These are phyloP conservation scores for Metschnikowia kofuensis DNA, from an alignment of 805 yeast species.

Conservation along the genomic window DNA sequence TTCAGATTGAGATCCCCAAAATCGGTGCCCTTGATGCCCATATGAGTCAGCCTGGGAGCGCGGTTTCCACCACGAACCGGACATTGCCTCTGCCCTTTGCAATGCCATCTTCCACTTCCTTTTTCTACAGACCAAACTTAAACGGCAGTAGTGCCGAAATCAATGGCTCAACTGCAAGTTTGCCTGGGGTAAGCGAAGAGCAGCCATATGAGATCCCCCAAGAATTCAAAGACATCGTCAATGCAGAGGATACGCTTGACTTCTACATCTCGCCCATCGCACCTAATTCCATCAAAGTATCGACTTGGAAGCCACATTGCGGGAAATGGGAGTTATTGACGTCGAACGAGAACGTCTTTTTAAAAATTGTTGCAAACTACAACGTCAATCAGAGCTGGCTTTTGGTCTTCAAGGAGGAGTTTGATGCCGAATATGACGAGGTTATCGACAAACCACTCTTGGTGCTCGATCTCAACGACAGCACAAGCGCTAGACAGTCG, in stretches of 20 bases:
- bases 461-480: constrained; percentile 28
- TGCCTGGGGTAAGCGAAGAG: constrained; percentile 12
- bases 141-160: background rate
- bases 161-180: constrained; percentile 4
- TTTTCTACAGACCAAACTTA: too few relatives aligned
- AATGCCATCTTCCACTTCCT: constrained; percentile 43
- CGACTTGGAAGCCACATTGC: constrained; percentile 40
- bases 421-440: constrained; percentile 28
- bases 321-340: constrained; percentile 48
- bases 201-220: constrained; percentile 32
- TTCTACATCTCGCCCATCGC: constrained; percentile 33
- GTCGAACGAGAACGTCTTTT: constrained; percentile 31
- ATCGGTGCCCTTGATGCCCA: constrained; percentile 9
- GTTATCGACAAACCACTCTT: constrained; percentile 36
- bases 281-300: constrained; percentile 37
- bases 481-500: constrained; percentile 29
- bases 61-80: constrained; percentile 16
- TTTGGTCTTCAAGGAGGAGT: constrained; percentile 39
- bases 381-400: constrained; percentile 35
- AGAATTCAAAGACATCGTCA: constrained; percentile 35
- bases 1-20: constrained; percentile 17
- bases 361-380: constrained; percentile 39
- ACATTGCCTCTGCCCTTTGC: constrained; percentile 40
- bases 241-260: constrained; percentile 36
- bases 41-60: constrained; percentile 13